Evolutionary conservation across 805 yeast genomes (phyloP), one percentile per base, ranked within the genome.

Genomic region (Cyberlindnera bimundalis): DNA sequence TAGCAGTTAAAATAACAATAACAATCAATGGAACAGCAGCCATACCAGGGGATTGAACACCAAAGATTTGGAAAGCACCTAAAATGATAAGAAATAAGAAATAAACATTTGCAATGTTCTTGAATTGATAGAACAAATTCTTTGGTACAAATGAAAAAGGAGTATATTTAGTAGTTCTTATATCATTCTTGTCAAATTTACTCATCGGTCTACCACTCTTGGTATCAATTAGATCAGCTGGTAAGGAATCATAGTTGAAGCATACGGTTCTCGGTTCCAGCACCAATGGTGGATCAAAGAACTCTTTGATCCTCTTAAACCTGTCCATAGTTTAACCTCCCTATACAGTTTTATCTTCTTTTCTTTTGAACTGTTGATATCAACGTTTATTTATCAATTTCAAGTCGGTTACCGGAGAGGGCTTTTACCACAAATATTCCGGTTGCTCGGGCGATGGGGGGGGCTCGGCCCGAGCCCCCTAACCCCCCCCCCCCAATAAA

Each of bases 111-210:
- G 99, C 99, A 47, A 90, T 77, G 61, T 90, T 91, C 51, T 76
- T 78, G 62, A 90, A 90, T 66, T 93, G 98, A 48, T 76, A 73
- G 33, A 66, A 62, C 35, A 91, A 61, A 64, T 91, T 89, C 61
- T 89, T 89, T 3, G 98, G 98, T 23, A 93, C 50, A 57, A 91
- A 91, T 8, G 88, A 70, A 33, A 93, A 59, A 6, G 98, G 96
- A 2, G 97, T 91, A 63, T 91, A 91, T 66, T 88, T 91, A 3
- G 99, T 87, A 0, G 98, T 89, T 66, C 97, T 78, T 50, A 91
- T 86, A 59, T 89, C 89, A 68, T 91, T 91, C 39, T 39, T 47
- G 23, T 46, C 48, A 17, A 38, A 47, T 10, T 15, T 28, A 14
- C 39, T 36, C 18, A 37, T 12, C 5, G 50, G 50, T 8, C 46